A percentile compares a stretch with the other conserved stretches of the same genome.
These are phyloP conservation scores for Oryza australiensis DNA, from an alignment of 176 grass and related monocot genomes.

Conservation along the genomic window DNA sequence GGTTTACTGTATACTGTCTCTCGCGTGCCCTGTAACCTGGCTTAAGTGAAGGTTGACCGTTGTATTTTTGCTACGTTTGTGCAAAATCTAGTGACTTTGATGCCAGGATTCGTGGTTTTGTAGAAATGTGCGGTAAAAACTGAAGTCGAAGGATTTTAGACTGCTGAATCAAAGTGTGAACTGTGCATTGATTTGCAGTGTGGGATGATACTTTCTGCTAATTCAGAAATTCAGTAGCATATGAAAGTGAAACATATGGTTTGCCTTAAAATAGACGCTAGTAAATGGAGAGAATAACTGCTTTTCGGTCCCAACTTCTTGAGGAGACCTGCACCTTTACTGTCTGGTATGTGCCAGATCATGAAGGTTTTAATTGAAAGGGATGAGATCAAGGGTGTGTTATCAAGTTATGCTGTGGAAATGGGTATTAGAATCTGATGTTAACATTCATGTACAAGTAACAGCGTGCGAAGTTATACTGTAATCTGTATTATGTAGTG, in stretches of 20 bases:
- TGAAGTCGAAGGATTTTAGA: background rate
- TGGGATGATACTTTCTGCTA: background rate
- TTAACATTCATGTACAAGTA: background rate
- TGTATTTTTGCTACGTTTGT: background rate
- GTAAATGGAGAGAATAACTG: constrained; percentile 2
- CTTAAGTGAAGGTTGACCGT: background rate
- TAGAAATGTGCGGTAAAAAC: constrained; percentile 18
- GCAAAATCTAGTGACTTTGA: background rate
- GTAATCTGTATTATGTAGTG: background rate
- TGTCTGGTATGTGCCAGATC: background rate
- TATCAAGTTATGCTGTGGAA: background rate
- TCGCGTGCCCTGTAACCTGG: background rate
- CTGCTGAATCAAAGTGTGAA: background rate
- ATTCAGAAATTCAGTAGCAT: background rate
- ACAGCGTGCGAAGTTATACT: background rate
- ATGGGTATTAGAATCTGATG: background rate
- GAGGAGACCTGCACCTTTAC: background rate
- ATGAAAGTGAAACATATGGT: background rate
- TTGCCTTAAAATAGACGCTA: background rate
- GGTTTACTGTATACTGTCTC: background rate
- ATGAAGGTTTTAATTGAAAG: background rate
- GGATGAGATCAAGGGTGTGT: background rate
- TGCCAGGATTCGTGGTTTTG: background rate
- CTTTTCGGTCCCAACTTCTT: constrained; percentile 1
- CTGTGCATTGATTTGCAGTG: background rate